Base-by-base conservation (phyloP, 164 flowering plant genomes). In the Vitis cinerea region DNA sequence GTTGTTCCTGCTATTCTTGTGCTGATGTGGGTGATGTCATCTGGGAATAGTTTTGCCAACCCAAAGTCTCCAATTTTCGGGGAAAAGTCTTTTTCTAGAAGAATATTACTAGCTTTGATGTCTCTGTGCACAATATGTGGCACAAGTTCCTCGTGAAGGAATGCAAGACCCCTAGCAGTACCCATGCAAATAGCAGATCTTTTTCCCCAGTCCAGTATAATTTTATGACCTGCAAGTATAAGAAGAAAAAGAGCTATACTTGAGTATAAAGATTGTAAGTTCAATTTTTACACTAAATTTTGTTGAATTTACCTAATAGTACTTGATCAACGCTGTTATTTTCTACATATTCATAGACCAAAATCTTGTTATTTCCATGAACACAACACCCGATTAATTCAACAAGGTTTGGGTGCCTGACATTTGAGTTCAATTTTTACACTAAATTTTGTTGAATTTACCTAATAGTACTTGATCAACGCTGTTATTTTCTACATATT, bases 51-150 rank as follows among this genome's bases (percentile, higher is more conserved):
- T 73, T 92, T 94, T 48, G 98, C 98, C 85, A 94, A 76, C 68
- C 97, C 98, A 80, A 94, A 94, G 74, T 94, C 98, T 66, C 97
- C 97, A 64, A 92, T 94, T 77, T 94, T 94, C 8, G 98, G 94
- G 50, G 59, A 72, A 30, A 87, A 81, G 56, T 91, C 83, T 73
- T 78, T 77, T 77, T 86, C 92, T 37, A 94, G 92, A 68, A 92
- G 98, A 74, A 94, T 76, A 76, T 94, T 94, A 71, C 94, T 91
- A 44, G 97, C 93, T 81, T 94, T 92, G 73, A 94, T 88, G 79
- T 92, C 97, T 76, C 98, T 80, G 73, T 94, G 98, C 74, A 94
- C 97, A 68, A 94, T 90, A 74, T 74, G 90, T 16, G 94, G 97
- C 62, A 80, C 88, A 66, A 85, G 79, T 80, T 92, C 98, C 79